phyloP scores from a whole-genome alignment of 1,284 basidiomycete species.

The Naganishia albida region DNA sequence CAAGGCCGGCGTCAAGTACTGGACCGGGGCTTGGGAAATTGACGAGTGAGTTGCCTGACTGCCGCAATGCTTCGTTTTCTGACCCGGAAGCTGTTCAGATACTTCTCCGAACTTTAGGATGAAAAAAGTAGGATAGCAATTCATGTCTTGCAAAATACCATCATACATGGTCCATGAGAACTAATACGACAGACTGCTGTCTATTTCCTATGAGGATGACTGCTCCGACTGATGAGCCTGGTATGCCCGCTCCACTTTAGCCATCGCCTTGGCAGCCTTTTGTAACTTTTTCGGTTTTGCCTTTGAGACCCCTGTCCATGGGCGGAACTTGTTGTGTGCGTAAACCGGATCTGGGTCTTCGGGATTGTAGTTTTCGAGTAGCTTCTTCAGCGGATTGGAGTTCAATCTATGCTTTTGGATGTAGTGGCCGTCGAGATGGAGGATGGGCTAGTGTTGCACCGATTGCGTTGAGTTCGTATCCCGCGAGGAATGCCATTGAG shows the following conservation, averaged over 20 bases:
- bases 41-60: constrained; percentile 62
- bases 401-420: constrained; percentile 52
- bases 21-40: constrained; percentile 91
- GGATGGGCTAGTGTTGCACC: constrained; percentile 43
- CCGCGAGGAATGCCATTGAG: background rate
- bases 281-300: constrained; percentile 17
- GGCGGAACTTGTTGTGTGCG: constrained; percentile 25
- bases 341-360: constrained; percentile 23
- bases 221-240: background rate
- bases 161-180: background rate
- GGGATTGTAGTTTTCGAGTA: constrained; percentile 39
- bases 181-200: background rate
- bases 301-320: background rate
- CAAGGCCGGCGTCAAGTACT: constrained; percentile 71
- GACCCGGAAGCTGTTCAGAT: background rate
- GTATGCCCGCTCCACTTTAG: constrained; percentile 7
- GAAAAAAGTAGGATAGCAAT: too few species aligned
- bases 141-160: background rate
- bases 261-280: constrained; percentile 17
- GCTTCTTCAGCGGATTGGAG: constrained; percentile 37
- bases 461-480: background rate
- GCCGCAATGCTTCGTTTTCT: background rate
- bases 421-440: constrained; percentile 47
- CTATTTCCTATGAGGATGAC: background rate
- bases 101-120: constrained; percentile 20